phyloP scores from a whole-genome alignment of 2,329 filamentous ascomycete species.

The Sporothrix sp. region DNA sequence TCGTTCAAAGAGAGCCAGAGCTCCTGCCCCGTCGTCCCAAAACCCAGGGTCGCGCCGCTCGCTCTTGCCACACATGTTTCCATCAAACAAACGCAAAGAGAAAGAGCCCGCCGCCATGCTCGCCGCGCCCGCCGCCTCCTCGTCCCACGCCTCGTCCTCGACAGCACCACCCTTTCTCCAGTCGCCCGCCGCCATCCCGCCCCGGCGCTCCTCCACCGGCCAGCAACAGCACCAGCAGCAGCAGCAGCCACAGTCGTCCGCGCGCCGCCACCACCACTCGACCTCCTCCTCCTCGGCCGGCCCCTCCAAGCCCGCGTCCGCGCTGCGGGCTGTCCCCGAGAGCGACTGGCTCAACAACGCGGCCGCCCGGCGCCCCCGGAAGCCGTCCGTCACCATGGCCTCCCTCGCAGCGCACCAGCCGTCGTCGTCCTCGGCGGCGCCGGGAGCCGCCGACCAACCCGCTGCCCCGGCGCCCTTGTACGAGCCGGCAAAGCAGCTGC shows the following conservation, averaged over 20 bases:
- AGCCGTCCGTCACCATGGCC: constrained; percentile 21
- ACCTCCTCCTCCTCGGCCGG: not conserved
- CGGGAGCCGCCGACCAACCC: not conserved
- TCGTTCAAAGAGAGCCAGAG: constrained; percentile 3
- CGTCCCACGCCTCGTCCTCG: constrained; percentile 2
- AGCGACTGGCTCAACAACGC: constrained; percentile 45
- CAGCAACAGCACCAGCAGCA: constrained; percentile 26
- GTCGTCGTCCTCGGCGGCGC: not conserved
- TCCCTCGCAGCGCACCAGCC: not conserved
- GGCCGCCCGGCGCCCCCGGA: constrained; percentile 22
- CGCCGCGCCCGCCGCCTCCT: constrained; percentile 12
- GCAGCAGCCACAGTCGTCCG: constrained; percentile 3
- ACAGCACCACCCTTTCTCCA: constrained; percentile 28
- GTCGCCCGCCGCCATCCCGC: constrained; percentile 60
- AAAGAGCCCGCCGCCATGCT: constrained; percentile 19
- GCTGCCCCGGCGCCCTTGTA: not conserved
- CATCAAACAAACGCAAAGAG: constrained; percentile 13
- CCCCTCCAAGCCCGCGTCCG: not conserved
- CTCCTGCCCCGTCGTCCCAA: not conserved
- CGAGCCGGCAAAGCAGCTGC: constrained; percentile 1
- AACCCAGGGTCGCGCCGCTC: not conserved
- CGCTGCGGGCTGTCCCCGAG: constrained; percentile 47
- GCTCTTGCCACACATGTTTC: constrained; percentile 14
- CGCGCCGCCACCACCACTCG: constrained; percentile 2
- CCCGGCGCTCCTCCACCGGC: constrained; percentile 59